Conservation (phyloP, 805 yeast species). For the Saturnispora ahearnii region DNA sequence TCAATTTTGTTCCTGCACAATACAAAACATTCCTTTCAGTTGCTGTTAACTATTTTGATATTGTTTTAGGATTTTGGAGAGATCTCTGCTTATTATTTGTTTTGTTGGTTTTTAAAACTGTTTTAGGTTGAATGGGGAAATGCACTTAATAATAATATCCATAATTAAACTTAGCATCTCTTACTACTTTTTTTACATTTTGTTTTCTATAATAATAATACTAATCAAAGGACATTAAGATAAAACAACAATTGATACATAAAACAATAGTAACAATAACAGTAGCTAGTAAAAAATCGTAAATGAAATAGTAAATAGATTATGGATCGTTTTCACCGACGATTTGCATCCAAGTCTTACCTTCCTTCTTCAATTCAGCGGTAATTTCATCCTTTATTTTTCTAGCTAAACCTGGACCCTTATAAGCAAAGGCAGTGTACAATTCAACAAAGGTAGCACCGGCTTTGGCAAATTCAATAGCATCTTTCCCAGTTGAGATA, state of each 20-base stretch:
- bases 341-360: conserved; percentile 77
- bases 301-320: background rate
- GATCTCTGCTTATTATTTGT: conserved; percentile 24
- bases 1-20: conserved; percentile 19
- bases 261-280: background rate
- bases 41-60: conserved; percentile 21
- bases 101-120: conserved; percentile 18
- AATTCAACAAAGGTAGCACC: conserved; percentile 88
- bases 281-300: background rate
- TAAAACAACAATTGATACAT: background rate
- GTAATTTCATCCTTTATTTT: conserved; percentile 52
- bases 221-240: background rate
- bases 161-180: background rate
- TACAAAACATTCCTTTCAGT: conserved; percentile 12
- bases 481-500: conserved; percentile 78
- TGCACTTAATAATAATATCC: background rate
- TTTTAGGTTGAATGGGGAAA: background rate
- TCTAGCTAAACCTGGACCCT: conserved; percentile 78
- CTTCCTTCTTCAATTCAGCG: conserved; percentile 55
- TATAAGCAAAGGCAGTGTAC: conserved; percentile 85
- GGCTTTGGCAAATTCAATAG: conserved; percentile 82
- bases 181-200: conserved; percentile 1
- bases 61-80: conserved; percentile 17
- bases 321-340: conserved; percentile 51
- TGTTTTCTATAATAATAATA: background rate